Evolutionary conservation across 805 yeast genomes (phyloP).

Genomic region (Lachancea nothofagi): DNA sequence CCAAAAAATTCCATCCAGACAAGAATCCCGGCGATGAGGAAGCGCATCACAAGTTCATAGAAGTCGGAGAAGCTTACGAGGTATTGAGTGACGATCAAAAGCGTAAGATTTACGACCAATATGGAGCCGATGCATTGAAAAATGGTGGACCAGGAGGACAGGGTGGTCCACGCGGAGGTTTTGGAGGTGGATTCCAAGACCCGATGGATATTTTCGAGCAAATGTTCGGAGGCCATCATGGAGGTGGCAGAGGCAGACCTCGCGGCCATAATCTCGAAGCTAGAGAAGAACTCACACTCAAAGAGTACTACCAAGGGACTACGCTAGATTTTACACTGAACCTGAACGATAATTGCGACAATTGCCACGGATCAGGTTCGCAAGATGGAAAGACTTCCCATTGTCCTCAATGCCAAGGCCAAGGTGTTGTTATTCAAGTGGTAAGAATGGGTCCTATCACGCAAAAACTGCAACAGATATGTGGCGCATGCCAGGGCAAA

Average conservation of each 20-base stretch:
- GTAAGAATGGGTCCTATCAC: slow-evolving; percentile 85
- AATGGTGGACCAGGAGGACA: slow-evolving; percentile 48
- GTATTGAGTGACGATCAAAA: slow-evolving; percentile 69
- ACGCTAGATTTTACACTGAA: slow-evolving; percentile 54
- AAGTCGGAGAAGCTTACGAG: slow-evolving; percentile 91
- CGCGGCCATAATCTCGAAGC: slow-evolving; percentile 61
- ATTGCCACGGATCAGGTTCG: slow-evolving; percentile 82
- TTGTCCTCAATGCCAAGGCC: slow-evolving; percentile 71
- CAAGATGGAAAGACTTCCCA: slow-evolving; percentile 63
- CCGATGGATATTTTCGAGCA: slow-evolving; percentile 35
- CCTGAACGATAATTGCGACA: slow-evolving; percentile 69
- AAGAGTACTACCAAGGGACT: slow-evolving; percentile 68
- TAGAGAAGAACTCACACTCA: slow-evolving; percentile 49
- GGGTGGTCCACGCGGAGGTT: slow-evolving; percentile 32
- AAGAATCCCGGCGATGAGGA: slow-evolving; percentile 78
- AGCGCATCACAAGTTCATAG: slow-evolving; percentile 82
- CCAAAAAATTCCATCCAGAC: slow-evolving; percentile 90
- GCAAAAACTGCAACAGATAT: slow-evolving; percentile 73
- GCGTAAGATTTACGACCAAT: slow-evolving; percentile 61
- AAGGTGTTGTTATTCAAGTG: slow-evolving; percentile 58
- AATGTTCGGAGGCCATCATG: slow-evolving; percentile 37
- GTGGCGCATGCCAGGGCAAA: slow-evolving; percentile 75
- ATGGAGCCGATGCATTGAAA: slow-evolving; percentile 70
- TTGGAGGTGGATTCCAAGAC: slow-evolving; percentile 34
- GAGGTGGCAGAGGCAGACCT: slow-evolving; percentile 45